Conservation (phyloP, 2,329 filamentous ascomycete genomes). For the Colletotrichum chlorophyti region DNA sequence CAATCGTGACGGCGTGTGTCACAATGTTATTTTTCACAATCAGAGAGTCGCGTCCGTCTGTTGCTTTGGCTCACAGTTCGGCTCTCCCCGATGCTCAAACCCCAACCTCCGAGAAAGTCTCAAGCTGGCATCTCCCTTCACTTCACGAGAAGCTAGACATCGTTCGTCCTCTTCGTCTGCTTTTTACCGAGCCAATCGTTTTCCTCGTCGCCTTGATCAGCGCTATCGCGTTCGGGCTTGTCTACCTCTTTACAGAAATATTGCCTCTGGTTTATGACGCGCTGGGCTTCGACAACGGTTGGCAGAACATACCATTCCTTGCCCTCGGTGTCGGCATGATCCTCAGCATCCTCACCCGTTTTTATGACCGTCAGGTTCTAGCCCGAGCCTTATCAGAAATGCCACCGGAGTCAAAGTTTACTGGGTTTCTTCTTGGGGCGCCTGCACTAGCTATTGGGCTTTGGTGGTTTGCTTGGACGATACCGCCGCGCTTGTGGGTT, state of each 20-base stretch:
- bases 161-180: not conserved
- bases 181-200: constrained; percentile 7
- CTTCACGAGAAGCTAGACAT: constrained; percentile 3
- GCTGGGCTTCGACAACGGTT: not conserved
- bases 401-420: constrained; percentile 30
- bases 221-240: not conserved
- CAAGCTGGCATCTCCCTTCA: not conserved
- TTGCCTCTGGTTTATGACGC: not conserved
- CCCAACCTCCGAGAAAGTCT: not conserved
- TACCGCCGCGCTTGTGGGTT: constrained; percentile 45
- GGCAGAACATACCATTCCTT: not conserved
- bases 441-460: constrained; percentile 49
- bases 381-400: not conserved
- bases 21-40: not conserved
- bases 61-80: not conserved
- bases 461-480: constrained; percentile 54
- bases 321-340: not conserved
- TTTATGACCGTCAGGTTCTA: not conserved
- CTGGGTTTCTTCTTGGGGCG: constrained; percentile 48
- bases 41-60: constrained; percentile 14
- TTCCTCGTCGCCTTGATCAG: not conserved
- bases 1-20: not conserved
- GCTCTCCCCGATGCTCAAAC: not conserved
- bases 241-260: constrained; percentile 1
- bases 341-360: not conserved